phyloP scores from a whole-genome alignment of 768 basidiomycete species.

The Leccinum subtestaceum region DNA sequence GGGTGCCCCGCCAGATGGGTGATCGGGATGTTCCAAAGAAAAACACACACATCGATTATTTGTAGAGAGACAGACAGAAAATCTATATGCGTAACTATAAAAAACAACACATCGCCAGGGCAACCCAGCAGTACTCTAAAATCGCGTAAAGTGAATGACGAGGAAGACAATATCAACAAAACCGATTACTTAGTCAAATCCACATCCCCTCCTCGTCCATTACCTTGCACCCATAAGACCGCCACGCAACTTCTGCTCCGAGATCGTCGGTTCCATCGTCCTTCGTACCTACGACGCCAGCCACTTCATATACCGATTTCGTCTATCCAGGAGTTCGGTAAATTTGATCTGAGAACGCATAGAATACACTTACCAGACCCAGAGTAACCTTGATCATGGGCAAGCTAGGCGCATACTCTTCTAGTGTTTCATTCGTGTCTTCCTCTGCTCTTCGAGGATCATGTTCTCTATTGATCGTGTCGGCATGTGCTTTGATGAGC shows the following conservation, averaged over 20 bases:
- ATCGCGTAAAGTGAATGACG: background rate
- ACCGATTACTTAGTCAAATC: background rate
- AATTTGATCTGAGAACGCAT: background rate
- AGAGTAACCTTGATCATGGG: conserved; percentile 64
- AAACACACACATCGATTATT: background rate
- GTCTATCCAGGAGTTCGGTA: conserved; percentile 24
- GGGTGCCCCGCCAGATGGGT: background rate
- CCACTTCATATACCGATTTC: conserved; percentile 45
- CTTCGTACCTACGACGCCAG: conserved; percentile 43
- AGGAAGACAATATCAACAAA: background rate
- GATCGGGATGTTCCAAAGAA: background rate
- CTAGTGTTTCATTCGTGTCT: background rate
- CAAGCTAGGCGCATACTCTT: conserved; percentile 42
- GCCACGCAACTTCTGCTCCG: conserved; percentile 47
- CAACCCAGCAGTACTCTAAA: background rate
- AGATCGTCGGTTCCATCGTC: conserved; percentile 47
- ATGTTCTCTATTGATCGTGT: background rate
- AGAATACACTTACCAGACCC: conserved; percentile 43
- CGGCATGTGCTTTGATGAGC: conserved; percentile 35
- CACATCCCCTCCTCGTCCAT: conserved; percentile 28
- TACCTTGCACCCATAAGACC: conserved; percentile 40
- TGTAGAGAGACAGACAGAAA: background rate
- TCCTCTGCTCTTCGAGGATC: background rate
- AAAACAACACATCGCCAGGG: background rate
- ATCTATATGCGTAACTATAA: background rate